Conservation (phyloP, 306 rosid species). For the Adenanthera pavonina region DNA sequence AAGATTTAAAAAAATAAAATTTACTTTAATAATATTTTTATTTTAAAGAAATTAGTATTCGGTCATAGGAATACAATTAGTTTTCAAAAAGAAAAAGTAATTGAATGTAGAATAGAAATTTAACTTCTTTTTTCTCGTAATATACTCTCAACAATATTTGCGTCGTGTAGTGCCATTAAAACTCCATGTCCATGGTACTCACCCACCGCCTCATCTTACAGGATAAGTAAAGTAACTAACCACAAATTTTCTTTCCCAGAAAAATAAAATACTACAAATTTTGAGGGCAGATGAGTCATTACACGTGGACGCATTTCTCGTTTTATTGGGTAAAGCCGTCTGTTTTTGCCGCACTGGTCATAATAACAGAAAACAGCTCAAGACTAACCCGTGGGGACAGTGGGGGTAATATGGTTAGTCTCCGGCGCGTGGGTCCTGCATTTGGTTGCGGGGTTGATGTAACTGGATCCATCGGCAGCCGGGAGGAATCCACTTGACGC, state of each 20-base stretch:
- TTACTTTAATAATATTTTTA: too few species aligned
- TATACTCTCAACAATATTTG: too few species aligned
- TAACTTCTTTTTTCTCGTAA: too few species aligned
- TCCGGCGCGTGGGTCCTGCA: neutral
- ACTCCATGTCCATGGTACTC: slow-evolving; percentile 2
- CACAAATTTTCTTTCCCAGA: neutral
- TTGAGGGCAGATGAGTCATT: slow-evolving; percentile 31
- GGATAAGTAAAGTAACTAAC: neutral
- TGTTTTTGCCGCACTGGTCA: slow-evolving; percentile 14
- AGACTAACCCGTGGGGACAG: neutral
- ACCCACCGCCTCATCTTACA: slow-evolving; percentile 9
- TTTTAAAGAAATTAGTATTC: too few species aligned
- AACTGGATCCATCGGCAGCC: slow-evolving; percentile 43
- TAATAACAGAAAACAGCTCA: slow-evolving; percentile 44
- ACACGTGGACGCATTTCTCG: neutral
- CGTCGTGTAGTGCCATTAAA: neutral
- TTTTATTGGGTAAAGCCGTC: slow-evolving; percentile 19
- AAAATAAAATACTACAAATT: neutral
- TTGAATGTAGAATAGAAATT: too few species aligned
- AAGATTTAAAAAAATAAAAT: too few species aligned
- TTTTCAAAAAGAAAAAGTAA: too few species aligned
- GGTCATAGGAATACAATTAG: too few species aligned
- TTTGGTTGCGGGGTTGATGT: slow-evolving; percentile 35
- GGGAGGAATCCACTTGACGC: slow-evolving; percentile 39
- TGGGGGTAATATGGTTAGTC: slow-evolving; percentile 35